These are phyloP conservation scores for Medicago lupulina DNA, from an alignment of 306 rosid species.

Conservation along the genomic window DNA sequence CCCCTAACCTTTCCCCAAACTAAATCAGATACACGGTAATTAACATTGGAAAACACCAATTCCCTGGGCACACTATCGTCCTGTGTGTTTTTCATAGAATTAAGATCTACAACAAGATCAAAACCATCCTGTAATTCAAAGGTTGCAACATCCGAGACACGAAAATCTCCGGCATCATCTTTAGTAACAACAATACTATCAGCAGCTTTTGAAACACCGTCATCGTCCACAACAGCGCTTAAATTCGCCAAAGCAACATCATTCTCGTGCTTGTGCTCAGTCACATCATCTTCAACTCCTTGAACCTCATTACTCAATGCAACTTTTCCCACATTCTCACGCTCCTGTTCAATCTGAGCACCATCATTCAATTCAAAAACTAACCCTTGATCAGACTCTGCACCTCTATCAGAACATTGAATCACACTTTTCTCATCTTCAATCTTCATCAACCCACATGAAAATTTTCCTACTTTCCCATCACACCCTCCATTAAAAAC, in stretches of 20 bases:
- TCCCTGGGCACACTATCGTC: constrained; percentile 37
- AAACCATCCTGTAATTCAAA: constrained; percentile 40
- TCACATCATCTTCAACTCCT: too few relatives aligned
- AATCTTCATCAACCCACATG: constrained; percentile 12
- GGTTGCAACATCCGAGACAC: constrained; percentile 8
- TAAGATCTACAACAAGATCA: constrained; percentile 39
- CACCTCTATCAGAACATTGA: too few relatives aligned
- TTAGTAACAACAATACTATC: constrained; percentile 29
- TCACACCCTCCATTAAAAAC: constrained; percentile 24
- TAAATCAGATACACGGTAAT: constrained; percentile 59
- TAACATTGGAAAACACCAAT: constrained; percentile 40
- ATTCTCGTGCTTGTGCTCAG: neutral
- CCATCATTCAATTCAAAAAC: too few relatives aligned
- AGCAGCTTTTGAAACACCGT: constrained; percentile 16
- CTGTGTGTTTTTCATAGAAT: constrained; percentile 40
- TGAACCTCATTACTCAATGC: neutral
- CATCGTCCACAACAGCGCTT: constrained; percentile 14
- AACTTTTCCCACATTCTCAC: constrained; percentile 22
- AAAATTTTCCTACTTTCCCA: constrained; percentile 17
- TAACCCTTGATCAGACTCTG: too few relatives aligned
- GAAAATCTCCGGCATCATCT: constrained; percentile 3
- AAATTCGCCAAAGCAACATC: constrained; percentile 19
- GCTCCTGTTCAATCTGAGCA: neutral
- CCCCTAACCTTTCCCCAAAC: constrained; percentile 92
- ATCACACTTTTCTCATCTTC: constrained; percentile 12